Evolutionary conservation across 163 green algal genomes (phyloP).

Genomic region (Trebouxiophyceae sp.): DNA sequence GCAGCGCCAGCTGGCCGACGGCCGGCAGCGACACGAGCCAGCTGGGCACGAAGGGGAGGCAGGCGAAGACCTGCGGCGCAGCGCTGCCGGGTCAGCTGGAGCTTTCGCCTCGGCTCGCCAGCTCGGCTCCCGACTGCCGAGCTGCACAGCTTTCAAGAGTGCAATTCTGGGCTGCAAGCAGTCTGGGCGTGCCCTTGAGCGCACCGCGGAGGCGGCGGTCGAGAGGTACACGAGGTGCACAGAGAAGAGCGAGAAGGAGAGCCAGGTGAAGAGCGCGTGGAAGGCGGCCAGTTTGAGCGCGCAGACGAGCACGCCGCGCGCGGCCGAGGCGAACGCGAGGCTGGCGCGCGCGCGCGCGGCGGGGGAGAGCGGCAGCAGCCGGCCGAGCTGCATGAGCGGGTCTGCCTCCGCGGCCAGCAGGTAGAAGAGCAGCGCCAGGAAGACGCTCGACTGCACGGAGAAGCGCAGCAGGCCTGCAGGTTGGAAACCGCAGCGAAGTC

Average conservation of each 20-base stretch:
- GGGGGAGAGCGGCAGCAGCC: slow-evolving; percentile 48
- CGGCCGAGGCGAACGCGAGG: slow-evolving; percentile 24
- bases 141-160: too few relatives aligned
- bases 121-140: too few relatives aligned
- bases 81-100: background rate
- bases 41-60: slow-evolving; percentile 53
- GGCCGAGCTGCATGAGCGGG: slow-evolving; percentile 31
- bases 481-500: background rate
- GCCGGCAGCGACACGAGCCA: slow-evolving; percentile 44
- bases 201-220: slow-evolving; percentile 25
- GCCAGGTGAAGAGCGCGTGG: slow-evolving; percentile 57
- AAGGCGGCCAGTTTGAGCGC: slow-evolving; percentile 55
- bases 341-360: slow-evolving; percentile 16
- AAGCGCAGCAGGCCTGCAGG: slow-evolving; percentile 39
- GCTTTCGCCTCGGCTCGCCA: too few relatives aligned
- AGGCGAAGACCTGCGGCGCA: slow-evolving; percentile 14
- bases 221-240: slow-evolving; percentile 20
- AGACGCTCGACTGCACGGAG: slow-evolving; percentile 43
- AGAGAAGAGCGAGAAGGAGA: slow-evolving; percentile 25
- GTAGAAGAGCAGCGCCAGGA: slow-evolving; percentile 46
- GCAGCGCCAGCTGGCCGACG: slow-evolving; percentile 35
- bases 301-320: slow-evolving; percentile 52
- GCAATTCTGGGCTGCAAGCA: too few relatives aligned
- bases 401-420: slow-evolving; percentile 44
- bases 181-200: too few relatives aligned